Conservation (phyloP, 2,329 filamentous ascomycete genomes). For the Coleophoma crateriformis region DNA sequence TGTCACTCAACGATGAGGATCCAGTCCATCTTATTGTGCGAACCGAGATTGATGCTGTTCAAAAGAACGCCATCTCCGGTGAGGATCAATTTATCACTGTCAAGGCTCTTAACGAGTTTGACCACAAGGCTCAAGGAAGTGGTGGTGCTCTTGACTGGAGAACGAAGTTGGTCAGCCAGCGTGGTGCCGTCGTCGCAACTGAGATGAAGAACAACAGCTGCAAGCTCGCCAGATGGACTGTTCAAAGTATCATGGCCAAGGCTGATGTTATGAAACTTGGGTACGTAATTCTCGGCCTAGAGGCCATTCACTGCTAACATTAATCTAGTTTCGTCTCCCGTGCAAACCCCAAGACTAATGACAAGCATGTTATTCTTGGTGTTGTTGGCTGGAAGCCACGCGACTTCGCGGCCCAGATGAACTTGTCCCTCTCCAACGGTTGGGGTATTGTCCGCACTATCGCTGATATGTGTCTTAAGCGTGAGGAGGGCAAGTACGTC, state of each 20-base stretch:
- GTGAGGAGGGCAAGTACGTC: conserved; percentile 76
- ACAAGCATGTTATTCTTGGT: conserved; percentile 91
- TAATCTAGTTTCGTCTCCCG: conserved; percentile 81
- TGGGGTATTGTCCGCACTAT: conserved; percentile 99
- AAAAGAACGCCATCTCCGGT: conserved; percentile 89
- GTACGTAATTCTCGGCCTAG: conserved; percentile 43
- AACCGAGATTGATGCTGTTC: conserved; percentile 89
- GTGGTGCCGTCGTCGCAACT: conserved; percentile 94
- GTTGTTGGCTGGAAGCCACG: conserved; percentile 97
- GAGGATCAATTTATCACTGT: conserved; percentile 89
- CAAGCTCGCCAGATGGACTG: conserved; percentile 97
- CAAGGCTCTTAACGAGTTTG: conserved; percentile 98
- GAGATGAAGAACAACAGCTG: conserved; percentile 99
- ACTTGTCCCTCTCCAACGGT: conserved; percentile 90
- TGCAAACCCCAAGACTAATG: conserved; percentile 83
- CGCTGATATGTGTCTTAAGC: conserved; percentile 83
- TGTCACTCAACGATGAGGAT: conserved; percentile 86
- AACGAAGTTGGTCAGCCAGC: conserved; percentile 87
- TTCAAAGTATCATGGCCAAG: conserved; percentile 92
- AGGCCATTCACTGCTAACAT: conserved; percentile 9
- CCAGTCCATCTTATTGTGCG: conserved; percentile 89
- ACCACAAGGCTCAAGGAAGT: conserved; percentile 93
- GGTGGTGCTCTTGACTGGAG: conserved; percentile 96
- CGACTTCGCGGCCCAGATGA: conserved; percentile 97
- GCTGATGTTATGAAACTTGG: conserved; percentile 99